Percentiles rank a stretch among this genome's conserved stretches.
phyloP scores from a whole-genome alignment of 208 protist genomes.

The Leishmania gerbilli region DNA sequence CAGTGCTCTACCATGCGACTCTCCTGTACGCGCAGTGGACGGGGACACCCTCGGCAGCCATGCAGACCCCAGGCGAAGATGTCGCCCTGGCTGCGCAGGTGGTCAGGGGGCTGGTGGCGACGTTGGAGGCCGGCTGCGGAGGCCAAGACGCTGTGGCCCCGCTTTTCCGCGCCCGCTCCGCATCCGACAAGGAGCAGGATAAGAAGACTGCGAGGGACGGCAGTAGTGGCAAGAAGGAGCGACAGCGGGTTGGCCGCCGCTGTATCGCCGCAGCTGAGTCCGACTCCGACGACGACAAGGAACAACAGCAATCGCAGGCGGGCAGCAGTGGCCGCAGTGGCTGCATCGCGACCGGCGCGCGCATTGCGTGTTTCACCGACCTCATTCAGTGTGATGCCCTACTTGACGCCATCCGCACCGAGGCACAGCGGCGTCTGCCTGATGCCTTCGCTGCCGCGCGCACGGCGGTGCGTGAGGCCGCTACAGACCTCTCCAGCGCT shows the following conservation, averaged over 20 bases:
- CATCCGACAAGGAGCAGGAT: neutral
- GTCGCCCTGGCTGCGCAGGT: neutral
- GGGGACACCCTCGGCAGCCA: neutral
- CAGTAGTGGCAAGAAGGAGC: neutral
- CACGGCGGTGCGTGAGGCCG: constrained; percentile 19
- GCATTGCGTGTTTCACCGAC: neutral
- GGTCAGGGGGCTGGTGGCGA: constrained; percentile 5
- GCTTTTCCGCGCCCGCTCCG: constrained; percentile 1
- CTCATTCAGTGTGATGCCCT: constrained; percentile 22
- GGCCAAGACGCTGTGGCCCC: neutral
- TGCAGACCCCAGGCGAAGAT: neutral
- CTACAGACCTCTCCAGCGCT: neutral
- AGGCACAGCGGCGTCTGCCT: constrained; percentile 26
- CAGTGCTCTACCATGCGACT: constrained; percentile 41
- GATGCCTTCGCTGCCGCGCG: constrained; percentile 17
- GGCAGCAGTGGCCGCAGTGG: neutral
- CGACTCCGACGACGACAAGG: constrained; percentile 14
- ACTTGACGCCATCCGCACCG: constrained; percentile 8
- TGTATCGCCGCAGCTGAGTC: neutral
- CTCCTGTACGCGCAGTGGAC: constrained; percentile 41
- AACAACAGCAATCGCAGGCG: neutral
- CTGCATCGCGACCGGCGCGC: neutral
- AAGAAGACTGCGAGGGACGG: neutral
- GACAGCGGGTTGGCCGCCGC: neutral
- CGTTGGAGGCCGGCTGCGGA: constrained; percentile 12